phyloP scores from a whole-genome alignment of 2,329 filamentous ascomycete genomes.

The Hypomyces perniciosus region DNA sequence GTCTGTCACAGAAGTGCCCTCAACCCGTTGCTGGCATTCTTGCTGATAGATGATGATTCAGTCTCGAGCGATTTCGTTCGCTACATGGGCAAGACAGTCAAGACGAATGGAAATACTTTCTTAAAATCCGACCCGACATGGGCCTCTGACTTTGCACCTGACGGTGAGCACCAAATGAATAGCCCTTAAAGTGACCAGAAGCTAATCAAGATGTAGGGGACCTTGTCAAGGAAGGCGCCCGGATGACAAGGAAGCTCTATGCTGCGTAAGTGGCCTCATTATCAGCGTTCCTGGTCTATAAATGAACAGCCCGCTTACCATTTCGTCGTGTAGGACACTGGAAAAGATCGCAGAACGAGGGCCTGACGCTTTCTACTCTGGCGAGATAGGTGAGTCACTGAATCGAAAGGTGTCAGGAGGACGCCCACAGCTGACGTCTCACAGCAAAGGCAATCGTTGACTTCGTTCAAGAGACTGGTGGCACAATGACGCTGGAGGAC shows the following conservation, averaged over 20 bases:
- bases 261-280: constrained; percentile 42
- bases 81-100: constrained; percentile 58
- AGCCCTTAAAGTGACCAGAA: not conserved
- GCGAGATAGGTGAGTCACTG: constrained; percentile 47
- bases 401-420: not conserved
- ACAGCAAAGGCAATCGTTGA: constrained; percentile 66
- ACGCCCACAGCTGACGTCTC: constrained; percentile 16
- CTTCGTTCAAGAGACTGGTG: constrained; percentile 61
- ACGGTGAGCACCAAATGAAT: constrained; percentile 40
- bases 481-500: constrained; percentile 81
- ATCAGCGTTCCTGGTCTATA: not conserved
- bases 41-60: constrained; percentile 10
- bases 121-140: constrained; percentile 69
- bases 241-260: constrained; percentile 73
- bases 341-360: constrained; percentile 70
- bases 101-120: constrained; percentile 46
- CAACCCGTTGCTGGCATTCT: not conserved
- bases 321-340: constrained; percentile 46
- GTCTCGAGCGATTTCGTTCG: constrained; percentile 67
- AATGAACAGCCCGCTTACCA: constrained; percentile 7
- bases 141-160: constrained; percentile 83
- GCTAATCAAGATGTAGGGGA: constrained; percentile 38
- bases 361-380: constrained; percentile 66
- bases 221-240: constrained; percentile 65
- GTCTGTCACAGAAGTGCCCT: constrained; percentile 18